Evolutionary conservation across 495 filamentous ascomycete genomes (phyloP).

Genomic region (Penicillium cinerascens): DNA sequence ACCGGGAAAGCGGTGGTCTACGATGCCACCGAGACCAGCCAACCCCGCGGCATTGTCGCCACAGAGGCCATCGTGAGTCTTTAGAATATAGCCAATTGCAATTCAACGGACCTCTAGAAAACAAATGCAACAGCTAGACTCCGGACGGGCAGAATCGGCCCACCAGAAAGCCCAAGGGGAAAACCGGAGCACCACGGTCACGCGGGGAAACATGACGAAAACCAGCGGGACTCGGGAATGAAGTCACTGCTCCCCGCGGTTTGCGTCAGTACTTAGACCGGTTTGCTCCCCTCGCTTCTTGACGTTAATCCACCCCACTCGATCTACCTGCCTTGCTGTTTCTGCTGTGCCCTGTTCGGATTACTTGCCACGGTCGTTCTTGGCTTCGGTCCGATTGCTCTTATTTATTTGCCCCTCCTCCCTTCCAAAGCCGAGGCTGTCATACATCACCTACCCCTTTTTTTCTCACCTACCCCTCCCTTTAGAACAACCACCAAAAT

Average conservation of each 20-base stretch:
- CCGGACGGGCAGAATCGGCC: neutral
- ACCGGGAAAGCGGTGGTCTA: neutral
- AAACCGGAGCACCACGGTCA: slow-evolving; percentile 21
- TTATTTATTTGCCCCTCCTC: neutral
- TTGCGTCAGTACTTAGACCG: slow-evolving; percentile 17
- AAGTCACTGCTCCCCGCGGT: slow-evolving; percentile 12
- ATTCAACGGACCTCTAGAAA: neutral
- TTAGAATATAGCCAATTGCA: neutral
- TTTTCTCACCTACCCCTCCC: neutral
- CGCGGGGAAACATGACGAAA: slow-evolving; percentile 26
- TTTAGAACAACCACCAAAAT: neutral
- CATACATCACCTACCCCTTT: neutral
- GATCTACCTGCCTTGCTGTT: slow-evolving; percentile 7
- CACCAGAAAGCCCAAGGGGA: slow-evolving; percentile 1
- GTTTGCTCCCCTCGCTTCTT: slow-evolving; percentile 12
- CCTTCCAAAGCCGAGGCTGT: neutral
- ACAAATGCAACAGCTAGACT: neutral
- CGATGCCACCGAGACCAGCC: neutral
- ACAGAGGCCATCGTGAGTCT: too few species aligned
- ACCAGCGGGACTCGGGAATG: slow-evolving; percentile 8
- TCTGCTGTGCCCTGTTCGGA: slow-evolving; percentile 1
- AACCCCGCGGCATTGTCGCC: too few species aligned
- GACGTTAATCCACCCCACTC: slow-evolving; percentile 10
- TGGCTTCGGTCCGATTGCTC: neutral
- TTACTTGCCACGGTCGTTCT: neutral